These are phyloP conservation scores for Phialophora expanda DNA, from an alignment of 2,329 filamentous ascomycete genomes.

Conservation along the genomic window DNA sequence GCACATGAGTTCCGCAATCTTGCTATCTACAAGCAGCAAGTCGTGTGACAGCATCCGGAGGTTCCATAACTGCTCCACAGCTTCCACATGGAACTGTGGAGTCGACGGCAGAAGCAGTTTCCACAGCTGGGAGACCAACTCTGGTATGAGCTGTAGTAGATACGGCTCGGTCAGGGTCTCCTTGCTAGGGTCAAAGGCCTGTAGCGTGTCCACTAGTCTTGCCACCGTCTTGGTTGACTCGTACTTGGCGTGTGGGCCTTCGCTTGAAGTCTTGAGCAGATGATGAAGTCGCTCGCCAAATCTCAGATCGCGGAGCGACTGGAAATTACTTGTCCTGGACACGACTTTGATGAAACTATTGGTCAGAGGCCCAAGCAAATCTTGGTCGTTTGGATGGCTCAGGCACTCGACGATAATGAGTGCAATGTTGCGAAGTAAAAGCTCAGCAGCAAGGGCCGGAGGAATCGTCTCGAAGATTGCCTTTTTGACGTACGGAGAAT, in stretches of 20 bases:
- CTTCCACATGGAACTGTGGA: conserved; percentile 94
- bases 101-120: conserved; percentile 76
- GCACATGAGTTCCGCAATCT: conserved; percentile 35
- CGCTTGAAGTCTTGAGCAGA: neutral
- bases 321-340: conserved; percentile 20
- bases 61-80: conserved; percentile 83
- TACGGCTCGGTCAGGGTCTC: conserved; percentile 41
- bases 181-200: conserved; percentile 39
- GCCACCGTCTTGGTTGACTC: conserved; percentile 25
- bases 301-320: conserved; percentile 19
- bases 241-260: conserved; percentile 14
- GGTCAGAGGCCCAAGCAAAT: conserved; percentile 15
- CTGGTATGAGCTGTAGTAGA: conserved; percentile 67
- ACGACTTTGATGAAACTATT: conserved; percentile 25
- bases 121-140: conserved; percentile 78
- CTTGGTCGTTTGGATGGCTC: conserved; percentile 13
- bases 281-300: conserved; percentile 23
- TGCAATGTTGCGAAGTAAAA: conserved; percentile 28
- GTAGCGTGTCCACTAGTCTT: conserved; percentile 30
- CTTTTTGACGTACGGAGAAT: conserved; percentile 27
- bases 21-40: conserved; percentile 75
- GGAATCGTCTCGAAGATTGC: conserved; percentile 17
- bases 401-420: conserved; percentile 30
- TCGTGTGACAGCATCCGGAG: conserved; percentile 73
- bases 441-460: conserved; percentile 19